Evolutionary conservation across 1,284 basidiomycete genomes (phyloP).

Genomic region (Tilletia walkeri): DNA sequence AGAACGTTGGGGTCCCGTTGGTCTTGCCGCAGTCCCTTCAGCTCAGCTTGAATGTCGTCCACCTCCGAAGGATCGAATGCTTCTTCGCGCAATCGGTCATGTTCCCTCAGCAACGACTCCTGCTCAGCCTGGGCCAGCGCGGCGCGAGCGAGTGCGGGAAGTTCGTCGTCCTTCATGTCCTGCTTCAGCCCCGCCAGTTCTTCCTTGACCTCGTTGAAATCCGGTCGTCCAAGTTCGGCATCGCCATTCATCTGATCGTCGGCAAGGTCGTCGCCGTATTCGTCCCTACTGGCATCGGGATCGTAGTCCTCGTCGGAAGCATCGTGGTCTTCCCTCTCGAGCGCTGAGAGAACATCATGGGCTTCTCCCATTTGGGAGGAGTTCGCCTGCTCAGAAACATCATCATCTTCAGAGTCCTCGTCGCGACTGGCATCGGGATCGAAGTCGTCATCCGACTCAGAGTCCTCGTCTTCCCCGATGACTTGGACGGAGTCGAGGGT

Average conservation of each 20-base stretch:
- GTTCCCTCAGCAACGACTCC: no score
- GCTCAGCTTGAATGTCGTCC: no score
- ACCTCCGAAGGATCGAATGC: no score
- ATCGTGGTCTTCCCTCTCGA: neutral
- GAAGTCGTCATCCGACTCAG: neutral
- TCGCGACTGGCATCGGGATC: neutral
- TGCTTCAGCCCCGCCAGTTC: neutral
- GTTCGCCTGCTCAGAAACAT: no score
- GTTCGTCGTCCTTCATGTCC: neutral
- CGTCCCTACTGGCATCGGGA: neutral
- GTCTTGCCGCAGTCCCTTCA: no score
- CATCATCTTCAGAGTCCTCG: neutral
- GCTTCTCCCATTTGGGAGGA: neutral
- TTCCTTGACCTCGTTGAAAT: neutral
- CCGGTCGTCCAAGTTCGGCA: neutral
- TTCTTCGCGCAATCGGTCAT: no score
- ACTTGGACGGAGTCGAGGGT: neutral
- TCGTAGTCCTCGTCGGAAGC: neutral
- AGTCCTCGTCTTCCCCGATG: neutral
- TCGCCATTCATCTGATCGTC: neutral
- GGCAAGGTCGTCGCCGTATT: neutral
- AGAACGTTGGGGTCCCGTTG: no score
- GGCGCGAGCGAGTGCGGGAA: neutral
- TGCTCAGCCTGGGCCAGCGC: neutral
- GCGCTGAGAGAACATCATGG: neutral